A percentile compares a stretch with the other conserved stretches of the same genome.
These are phyloP conservation scores for Rheum nobile DNA, from an alignment of 148 eudicot species.

Conservation along the genomic window DNA sequence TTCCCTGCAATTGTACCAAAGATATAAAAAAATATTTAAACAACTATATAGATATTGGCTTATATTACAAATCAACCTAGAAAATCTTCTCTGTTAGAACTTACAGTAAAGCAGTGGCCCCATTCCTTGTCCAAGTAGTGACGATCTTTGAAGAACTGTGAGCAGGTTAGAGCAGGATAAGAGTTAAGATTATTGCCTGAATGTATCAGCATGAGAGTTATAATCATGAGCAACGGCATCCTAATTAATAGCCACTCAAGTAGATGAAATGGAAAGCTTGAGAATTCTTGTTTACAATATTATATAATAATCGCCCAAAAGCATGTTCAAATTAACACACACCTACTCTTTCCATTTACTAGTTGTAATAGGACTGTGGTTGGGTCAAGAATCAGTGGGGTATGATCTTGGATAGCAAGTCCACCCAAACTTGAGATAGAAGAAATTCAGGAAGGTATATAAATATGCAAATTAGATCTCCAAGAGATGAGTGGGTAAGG, in stretches of 20 bases:
- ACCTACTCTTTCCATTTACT: background rate
- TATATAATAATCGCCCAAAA: background rate
- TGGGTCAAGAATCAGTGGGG: background rate
- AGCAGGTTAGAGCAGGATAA: conserved; percentile 9
- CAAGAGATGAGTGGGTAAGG: background rate
- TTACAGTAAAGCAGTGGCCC: conserved; percentile 82
- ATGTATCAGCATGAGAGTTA: background rate
- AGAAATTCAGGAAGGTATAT: background rate
- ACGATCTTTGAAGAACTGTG: conserved; percentile 93
- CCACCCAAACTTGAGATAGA: background rate
- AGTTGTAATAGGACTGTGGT: background rate
- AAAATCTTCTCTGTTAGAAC: conserved; percentile 13
- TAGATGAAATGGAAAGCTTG: background rate
- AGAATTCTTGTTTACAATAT: background rate
- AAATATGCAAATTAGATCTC: background rate
- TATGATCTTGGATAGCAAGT: background rate
- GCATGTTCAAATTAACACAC: background rate
- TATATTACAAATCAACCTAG: background rate
- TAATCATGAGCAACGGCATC: background rate
- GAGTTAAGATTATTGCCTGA: background rate
- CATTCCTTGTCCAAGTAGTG: conserved; percentile 97
- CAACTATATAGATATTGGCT: background rate
- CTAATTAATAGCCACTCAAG: background rate
- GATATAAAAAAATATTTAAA: conserved; percentile 1
- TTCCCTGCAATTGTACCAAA: conserved; percentile 37